phyloP scores from a whole-genome alignment of 192 early-diverging fungal genomes.

The Backusella parvicylindrica region DNA sequence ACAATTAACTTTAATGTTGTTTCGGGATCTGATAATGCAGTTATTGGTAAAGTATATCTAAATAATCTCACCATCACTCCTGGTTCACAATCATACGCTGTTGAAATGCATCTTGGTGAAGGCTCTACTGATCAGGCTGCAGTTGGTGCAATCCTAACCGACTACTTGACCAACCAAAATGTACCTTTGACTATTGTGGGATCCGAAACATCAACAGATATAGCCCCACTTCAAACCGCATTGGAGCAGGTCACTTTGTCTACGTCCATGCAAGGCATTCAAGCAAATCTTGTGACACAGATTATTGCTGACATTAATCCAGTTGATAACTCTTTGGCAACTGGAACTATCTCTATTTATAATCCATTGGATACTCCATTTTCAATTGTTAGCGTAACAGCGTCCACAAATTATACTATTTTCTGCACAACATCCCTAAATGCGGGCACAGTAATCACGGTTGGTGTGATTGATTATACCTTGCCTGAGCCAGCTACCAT shows the following conservation, averaged over 20 bases:
- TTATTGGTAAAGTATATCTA: conserved; percentile 44
- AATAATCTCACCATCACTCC: conserved; percentile 40
- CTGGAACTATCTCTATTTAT: neutral
- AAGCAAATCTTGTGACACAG: conserved; percentile 33
- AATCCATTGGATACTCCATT: neutral
- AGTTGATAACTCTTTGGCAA: neutral
- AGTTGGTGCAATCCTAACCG: conserved; percentile 32
- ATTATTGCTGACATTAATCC: neutral
- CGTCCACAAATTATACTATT: neutral
- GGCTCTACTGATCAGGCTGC: conserved; percentile 18
- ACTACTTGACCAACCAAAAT: conserved; percentile 38
- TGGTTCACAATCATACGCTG: conserved; percentile 40
- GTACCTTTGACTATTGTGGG: conserved; percentile 37
- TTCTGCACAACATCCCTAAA: neutral
- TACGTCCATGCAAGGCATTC: conserved; percentile 43
- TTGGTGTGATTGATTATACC: neutral
- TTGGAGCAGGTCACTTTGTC: conserved; percentile 35
- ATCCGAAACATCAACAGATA: conserved; percentile 28
- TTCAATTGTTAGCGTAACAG: neutral
- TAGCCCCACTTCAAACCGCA: conserved; percentile 41
- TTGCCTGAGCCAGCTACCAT: neutral
- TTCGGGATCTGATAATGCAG: conserved; percentile 11
- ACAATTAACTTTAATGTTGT: conserved; percentile 40
- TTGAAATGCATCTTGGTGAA: conserved; percentile 37
- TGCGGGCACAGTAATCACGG: neutral